Evolutionary conservation across 2,329 filamentous ascomycete genomes (phyloP).

Genomic region (Fusarium piperis): DNA sequence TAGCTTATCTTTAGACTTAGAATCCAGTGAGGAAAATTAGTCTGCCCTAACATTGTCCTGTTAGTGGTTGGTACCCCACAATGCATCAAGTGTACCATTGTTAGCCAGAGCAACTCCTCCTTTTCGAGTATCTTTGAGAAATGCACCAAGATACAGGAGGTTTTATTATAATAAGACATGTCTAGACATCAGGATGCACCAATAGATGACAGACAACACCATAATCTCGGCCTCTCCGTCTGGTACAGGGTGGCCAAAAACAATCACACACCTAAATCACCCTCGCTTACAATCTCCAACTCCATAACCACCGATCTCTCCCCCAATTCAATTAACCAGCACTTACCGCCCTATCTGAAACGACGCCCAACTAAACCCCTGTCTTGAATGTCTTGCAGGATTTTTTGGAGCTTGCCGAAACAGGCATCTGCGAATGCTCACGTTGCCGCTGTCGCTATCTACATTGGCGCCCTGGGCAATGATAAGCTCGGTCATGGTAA

Average conservation of each 20-base stretch:
- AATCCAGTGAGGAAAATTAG: no score
- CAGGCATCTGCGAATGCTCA: slow-evolving; percentile 32
- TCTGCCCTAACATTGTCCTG: no score
- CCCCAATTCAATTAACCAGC: neutral
- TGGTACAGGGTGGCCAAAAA: neutral
- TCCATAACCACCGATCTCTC: neutral
- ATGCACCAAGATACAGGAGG: neutral
- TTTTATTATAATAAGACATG: neutral
- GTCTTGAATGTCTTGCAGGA: slow-evolving; percentile 5
- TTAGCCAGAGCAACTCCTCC: neutral
- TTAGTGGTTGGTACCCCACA: neutral
- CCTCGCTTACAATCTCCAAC: neutral
- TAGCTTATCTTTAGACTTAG: no score
- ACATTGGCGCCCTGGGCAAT: slow-evolving; percentile 21
- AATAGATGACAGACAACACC: neutral
- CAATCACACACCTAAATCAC: neutral
- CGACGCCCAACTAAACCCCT: slow-evolving; percentile 1
- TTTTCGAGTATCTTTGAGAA: neutral
- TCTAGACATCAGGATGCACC: neutral
- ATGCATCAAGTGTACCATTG: neutral
- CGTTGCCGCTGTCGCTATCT: slow-evolving; percentile 18
- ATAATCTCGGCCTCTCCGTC: neutral
- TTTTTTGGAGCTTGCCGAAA: slow-evolving; percentile 24
- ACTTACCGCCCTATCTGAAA: neutral
- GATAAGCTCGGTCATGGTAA: slow-evolving; percentile 5